A percentile compares a stretch with the other conserved stretches of the same genome.
phyloP scores from a whole-genome alignment of 2,329 filamentous ascomycete species.

The Fusarium pseudonygamai region DNA sequence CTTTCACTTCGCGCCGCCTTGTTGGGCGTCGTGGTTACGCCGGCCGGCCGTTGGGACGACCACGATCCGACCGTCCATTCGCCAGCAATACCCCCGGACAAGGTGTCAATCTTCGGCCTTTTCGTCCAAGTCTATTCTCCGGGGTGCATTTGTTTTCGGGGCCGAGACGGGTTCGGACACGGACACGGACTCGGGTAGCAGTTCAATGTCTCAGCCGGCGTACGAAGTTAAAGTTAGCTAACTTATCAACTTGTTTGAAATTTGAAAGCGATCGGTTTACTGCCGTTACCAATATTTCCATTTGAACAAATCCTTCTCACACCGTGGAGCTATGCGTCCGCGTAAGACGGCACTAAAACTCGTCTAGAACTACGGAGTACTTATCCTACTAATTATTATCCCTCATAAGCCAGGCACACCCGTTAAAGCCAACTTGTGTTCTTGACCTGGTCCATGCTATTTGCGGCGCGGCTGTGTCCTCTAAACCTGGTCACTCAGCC shows the following conservation, averaged over 20 bases:
- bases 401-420: not conserved
- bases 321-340: not conserved
- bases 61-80: constrained; percentile 34
- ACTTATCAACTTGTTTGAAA: not conserved
- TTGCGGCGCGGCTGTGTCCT: constrained; percentile 44
- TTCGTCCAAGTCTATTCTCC: constrained; percentile 21
- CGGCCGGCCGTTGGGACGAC: constrained; percentile 32
- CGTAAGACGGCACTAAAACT: not conserved
- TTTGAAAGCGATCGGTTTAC: not conserved
- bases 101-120: constrained; percentile 21
- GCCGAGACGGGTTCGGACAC: constrained; percentile 12
- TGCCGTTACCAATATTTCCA: not conserved
- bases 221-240: not conserved
- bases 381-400: not conserved
- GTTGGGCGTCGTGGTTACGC: constrained; percentile 33
- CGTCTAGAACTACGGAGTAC: not conserved
- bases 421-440: not conserved
- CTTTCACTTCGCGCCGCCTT: constrained; percentile 17
- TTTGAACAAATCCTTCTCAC: not conserved
- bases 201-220: constrained; percentile 4
- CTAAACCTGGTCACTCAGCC: constrained; percentile 12
- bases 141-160: constrained; percentile 15
- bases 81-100: constrained; percentile 10
- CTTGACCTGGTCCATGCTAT: constrained; percentile 34
- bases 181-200: not conserved